These are phyloP conservation scores for Mycosphaerelloides madeirae DNA, from an alignment of 2,329 filamentous ascomycete species.

Conservation along the genomic window DNA sequence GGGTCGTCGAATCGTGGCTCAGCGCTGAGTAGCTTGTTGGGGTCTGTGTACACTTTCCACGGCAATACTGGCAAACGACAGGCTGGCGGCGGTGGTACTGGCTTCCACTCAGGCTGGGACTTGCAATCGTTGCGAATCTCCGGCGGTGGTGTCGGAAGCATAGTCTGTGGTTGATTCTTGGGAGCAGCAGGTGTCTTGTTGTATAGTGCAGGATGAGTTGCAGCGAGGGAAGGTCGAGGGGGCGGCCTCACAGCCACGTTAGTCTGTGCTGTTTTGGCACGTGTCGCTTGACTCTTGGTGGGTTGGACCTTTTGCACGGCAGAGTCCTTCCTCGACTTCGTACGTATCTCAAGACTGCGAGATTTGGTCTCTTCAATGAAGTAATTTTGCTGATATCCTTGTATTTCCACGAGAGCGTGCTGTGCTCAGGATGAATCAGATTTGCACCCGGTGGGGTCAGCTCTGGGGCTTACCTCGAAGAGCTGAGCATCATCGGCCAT, in stretches of 20 bases:
- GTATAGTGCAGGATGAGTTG: not conserved
- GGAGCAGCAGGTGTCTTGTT: not conserved
- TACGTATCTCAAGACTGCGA: too few species aligned
- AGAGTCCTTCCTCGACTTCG: too few species aligned
- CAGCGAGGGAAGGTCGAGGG: not conserved
- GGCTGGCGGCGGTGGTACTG: slow-evolving; percentile 1
- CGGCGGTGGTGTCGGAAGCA: not conserved
- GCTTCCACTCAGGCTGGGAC: slow-evolving; percentile 1
- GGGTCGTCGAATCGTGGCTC: slow-evolving; percentile 8
- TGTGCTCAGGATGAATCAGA: too few species aligned
- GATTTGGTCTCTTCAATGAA: too few species aligned
- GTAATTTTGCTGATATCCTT: too few species aligned
- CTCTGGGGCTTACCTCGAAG: too few species aligned
- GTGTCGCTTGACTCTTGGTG: too few species aligned
- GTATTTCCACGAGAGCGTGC: too few species aligned
- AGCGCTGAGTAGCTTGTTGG: slow-evolving; percentile 3
- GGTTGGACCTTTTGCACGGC: too few species aligned
- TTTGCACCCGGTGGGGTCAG: too few species aligned
- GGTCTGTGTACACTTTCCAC: not conserved
- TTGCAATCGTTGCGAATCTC: not conserved
- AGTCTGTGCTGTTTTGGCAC: not conserved
- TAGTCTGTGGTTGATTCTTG: not conserved
- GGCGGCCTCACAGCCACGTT: not conserved
- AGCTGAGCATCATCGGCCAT: too few species aligned
- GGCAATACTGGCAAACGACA: not conserved